These are phyloP conservation scores for Metarhizium brunneum DNA, from an alignment of 2,329 filamentous ascomycete genomes.

Conservation along the genomic window DNA sequence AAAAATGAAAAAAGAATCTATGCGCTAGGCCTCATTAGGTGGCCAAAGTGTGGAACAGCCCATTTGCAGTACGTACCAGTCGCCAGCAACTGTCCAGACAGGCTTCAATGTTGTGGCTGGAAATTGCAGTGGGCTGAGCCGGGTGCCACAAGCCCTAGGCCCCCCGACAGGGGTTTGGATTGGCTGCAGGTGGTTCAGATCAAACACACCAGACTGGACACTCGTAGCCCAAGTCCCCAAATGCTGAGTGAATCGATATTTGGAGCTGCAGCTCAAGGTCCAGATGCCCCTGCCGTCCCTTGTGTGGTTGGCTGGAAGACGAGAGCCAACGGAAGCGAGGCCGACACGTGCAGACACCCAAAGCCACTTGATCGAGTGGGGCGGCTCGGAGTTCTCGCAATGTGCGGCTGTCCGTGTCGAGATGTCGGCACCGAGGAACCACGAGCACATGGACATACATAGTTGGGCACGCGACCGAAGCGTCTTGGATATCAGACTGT, in stretches of 20 bases:
- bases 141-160: constrained; percentile 1
- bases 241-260: too few relatives aligned
- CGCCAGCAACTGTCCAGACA: too few relatives aligned
- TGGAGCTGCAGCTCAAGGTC: too few relatives aligned
- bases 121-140: constrained; percentile 7
- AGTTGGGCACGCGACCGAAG: too few relatives aligned
- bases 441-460: too few relatives aligned
- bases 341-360: not conserved
- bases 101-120: constrained; percentile 1
- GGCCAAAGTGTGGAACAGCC: not conserved
- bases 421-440: too few relatives aligned
- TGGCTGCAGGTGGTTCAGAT: not conserved
- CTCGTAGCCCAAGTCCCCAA: not conserved
- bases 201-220: not conserved
- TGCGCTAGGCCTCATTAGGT: not conserved
- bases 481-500: too few relatives aligned
- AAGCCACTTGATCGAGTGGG: not conserved
- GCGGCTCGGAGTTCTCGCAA: not conserved
- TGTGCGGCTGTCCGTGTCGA: not conserved
- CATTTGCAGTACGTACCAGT: too few relatives aligned
- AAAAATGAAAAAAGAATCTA: not conserved
- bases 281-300: too few relatives aligned
- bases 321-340: not conserved
- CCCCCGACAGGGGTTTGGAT: not conserved
- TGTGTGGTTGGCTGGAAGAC: not conserved